These are phyloP conservation scores for Capsella bursapastoris DNA, from an alignment of 345 rosid species.

Conservation along the genomic window DNA sequence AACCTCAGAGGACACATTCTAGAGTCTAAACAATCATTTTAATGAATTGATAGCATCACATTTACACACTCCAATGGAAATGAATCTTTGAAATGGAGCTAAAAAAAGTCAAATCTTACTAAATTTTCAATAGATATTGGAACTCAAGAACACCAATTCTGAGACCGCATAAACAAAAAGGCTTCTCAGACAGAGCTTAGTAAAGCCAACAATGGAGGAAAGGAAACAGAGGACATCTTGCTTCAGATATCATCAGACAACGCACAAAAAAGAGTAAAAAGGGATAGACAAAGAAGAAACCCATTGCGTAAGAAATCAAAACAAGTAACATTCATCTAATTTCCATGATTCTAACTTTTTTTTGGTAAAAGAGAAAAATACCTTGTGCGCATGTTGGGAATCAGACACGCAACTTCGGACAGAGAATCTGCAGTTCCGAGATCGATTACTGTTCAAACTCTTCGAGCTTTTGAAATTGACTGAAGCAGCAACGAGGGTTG, in stretches of 20 bases:
- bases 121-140: not conserved
- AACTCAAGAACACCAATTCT: constrained; percentile 8
- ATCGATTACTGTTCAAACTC: constrained; percentile 33
- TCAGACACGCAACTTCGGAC: constrained; percentile 47
- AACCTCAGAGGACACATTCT: not conserved
- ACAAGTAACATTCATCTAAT: constrained; percentile 19
- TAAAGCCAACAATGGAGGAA: constrained; percentile 4
- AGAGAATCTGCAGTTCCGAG: constrained; percentile 52
- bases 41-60: not conserved
- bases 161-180: not conserved
- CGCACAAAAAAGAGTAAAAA: constrained; percentile 16
- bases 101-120: not conserved
- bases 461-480: constrained; percentile 31
- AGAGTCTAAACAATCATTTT: not conserved
- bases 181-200: constrained; percentile 12
- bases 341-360: constrained; percentile 18
- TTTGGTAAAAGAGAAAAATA: constrained; percentile 38
- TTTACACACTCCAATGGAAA: not conserved
- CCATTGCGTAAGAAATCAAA: constrained; percentile 28
- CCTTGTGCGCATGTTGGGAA: constrained; percentile 56
- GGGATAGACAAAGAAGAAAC: constrained; percentile 6
- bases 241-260: constrained; percentile 14
- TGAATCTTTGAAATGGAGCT: constrained; percentile 14
- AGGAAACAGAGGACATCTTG: constrained; percentile 17
- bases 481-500: constrained; percentile 44